Base-by-base conservation (phyloP, 148 eudicot genomes). In the Linanthus parryae region DNA sequence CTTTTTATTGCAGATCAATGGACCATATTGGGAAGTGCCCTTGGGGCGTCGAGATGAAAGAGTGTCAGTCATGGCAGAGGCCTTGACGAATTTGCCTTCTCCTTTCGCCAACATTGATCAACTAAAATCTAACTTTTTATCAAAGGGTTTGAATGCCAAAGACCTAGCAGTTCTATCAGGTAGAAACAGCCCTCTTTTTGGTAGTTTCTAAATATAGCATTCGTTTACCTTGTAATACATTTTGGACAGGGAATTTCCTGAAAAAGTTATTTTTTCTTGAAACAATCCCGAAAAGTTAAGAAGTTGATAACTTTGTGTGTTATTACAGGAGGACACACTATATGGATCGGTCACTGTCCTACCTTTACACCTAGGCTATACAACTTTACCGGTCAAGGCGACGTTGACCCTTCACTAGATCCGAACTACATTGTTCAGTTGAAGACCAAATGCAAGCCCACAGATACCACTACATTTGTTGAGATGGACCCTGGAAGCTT, bases 321-420 rank as follows among this genome's bases (percentile, higher is more conserved):
- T 28, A 20, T 3, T n/a, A 33, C 49, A 84, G 94, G 94, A 10
- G 87, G 81, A 18, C 88, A 84, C 52, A 84, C 88, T 19, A 66
- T 84, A 27, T 87, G 94, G 2, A 61, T 70, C 27, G 46, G 64
- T 3, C 91, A 69, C 17, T 83, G 86, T 42, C 34, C 53, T 3
- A 20, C 73, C 8, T 56, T 84, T 56, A 35, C 38, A 25, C 50
- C 47, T 21, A 59, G 84, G 6, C 69, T 81, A 0, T 77, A 61
- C 65, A 84, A 77, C 44, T 84, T 80, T 70, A 69, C 72, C 4
- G 92, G 92, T 30, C 65, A 62, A 27, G 78, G 74, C 12, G 78
- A 71, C 20, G 58, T 64, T 4, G 86, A 84, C 28, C 81, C 83
- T 20, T 25, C 79, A 14, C 51, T 80, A 15, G 49, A 80, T 59